Base-by-base conservation (phyloP, 306 rosid species). In the Castanea mollissima region DNA sequence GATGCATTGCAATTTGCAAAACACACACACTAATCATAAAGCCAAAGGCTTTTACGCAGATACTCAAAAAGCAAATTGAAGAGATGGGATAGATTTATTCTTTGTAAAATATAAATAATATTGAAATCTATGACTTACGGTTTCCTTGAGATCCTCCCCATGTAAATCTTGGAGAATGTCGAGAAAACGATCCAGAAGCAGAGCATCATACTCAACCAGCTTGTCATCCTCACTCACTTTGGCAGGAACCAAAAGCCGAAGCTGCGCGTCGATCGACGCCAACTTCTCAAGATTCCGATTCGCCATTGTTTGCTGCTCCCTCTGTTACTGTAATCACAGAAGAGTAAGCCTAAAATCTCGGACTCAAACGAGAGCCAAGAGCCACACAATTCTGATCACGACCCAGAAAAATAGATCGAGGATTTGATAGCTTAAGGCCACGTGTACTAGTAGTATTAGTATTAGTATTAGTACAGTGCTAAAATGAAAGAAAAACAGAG, bases 161-260 rank as follows among this genome's bases (percentile, higher is more conserved):
- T 96, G 99, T 62, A 96, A 90, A 88, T 96, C 97, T 63, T 96
- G 97, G n/a, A 96, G 99, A 83, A 96, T 93, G 74, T 96, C 99
- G 78, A 96, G 92, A 77, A 96, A 96, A 55, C 99, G 99, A 93
- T 96, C 98, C 86, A 96, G 71, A 65, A 93, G 89, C 55, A 96
- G 71, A 76, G 99, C 99, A 81, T 93, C 99, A 71, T 95, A 95
- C 89, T 95, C 98, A 76, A 95, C 74, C 77, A 95, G 88, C 76
- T 96, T 91, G 76, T 96, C 99, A 77, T 96, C 99, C 81, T 96
- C 99, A 63, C 99, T 93, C 69, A 96, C 98, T 90, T 87, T 93
- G 11, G 86, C 85, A 0, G 99, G 99, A 63, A 80, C 98, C 81
- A 96, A 85, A 72, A 80, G 91, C 80, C 99, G 85, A 65, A 96